Base-by-base conservation (phyloP, 495 filamentous ascomycete genomes). In the Penicillium atrosanguineum region DNA sequence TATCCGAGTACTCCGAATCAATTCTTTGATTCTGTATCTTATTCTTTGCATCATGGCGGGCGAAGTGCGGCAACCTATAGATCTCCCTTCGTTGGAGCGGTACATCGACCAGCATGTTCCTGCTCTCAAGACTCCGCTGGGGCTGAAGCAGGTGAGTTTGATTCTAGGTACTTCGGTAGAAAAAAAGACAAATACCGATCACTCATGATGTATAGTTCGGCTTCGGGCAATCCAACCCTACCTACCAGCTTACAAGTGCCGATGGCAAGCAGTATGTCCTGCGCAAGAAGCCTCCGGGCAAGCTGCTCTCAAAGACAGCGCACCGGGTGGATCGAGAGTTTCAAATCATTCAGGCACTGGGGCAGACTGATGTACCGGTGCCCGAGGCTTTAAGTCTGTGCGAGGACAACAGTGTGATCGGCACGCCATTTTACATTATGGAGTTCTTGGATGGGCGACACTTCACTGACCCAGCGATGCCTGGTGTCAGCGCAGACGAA, bases 281-380 rank as follows among this genome's bases (percentile, higher is more conserved):
- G 67, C 88, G 93, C 62, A 97, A 98, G 80, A 97, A 97, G 73
- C 94, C 94, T 9, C 91, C 93, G 3, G 93, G 94, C 60, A 83
- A 85, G 70, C 85, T 98, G 4, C 79, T 97, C 23, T 95, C 89
- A 48, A 92, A 90, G 71, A 92, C 92, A 0, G 94, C 94, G 9
- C 94, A 98, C 75, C 86, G 90, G 62, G 93, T 98, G 53, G 94
- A 98, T 71, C 88, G 94, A 55, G 94, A 98, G 69, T 93, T 93
- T 74, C 84, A 86, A 64, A 85, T 96, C 61, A 89, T 98, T 63
- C 82, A 88, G 64, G 91, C 93, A 1, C 78, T 98, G 16, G 82
- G 83, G 21, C 64, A 74, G 19, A 93, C 88, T 16, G 83, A 90
- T 67, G 91, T 98, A 25, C 91, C 92, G 0, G 90, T 95, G 0